Conservation (phyloP, 139 green algal genomes). For the Chlorella sp. region DNA sequence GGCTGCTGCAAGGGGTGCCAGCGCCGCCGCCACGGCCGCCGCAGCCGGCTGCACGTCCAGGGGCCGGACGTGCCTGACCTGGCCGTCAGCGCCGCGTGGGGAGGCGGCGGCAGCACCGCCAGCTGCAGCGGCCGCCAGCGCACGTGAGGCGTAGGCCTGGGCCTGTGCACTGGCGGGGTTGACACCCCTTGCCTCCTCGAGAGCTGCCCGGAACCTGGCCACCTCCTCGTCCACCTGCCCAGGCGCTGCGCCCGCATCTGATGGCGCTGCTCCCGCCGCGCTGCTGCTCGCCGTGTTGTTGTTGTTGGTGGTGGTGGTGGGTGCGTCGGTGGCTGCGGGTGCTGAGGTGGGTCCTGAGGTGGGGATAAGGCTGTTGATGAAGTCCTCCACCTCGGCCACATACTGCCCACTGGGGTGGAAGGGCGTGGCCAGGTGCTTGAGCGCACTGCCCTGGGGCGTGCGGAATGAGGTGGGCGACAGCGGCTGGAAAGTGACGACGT, state of each 20-base stretch:
- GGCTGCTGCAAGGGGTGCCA: too few species aligned
- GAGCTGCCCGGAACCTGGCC: neutral
- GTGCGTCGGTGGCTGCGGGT: too few species aligned
- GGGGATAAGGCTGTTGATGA: neutral
- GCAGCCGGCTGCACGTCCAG: too few species aligned
- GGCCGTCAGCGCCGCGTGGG: too few species aligned
- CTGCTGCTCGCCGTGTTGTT: too few species aligned
- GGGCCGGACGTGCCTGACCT: too few species aligned
- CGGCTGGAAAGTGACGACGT: neutral
- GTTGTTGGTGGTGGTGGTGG: too few species aligned
- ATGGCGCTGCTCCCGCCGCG: neutral
- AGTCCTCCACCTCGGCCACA: neutral
- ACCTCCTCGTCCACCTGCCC: neutral
- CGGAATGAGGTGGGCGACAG: neutral
- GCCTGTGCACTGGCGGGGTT: neutral
- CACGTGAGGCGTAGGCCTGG: too few species aligned
- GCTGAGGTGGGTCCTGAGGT: neutral
- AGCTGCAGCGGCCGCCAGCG: too few species aligned
- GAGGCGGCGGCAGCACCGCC: too few species aligned
- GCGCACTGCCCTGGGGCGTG: neutral
- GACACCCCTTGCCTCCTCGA: neutral
- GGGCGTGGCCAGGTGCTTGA: neutral
- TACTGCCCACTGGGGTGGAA: neutral
- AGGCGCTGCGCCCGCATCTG: neutral
- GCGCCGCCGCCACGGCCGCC: too few species aligned